Conservation (phyloP, 1,284 basidiomycete genomes). For the Cryptococcus sp. region DNA sequence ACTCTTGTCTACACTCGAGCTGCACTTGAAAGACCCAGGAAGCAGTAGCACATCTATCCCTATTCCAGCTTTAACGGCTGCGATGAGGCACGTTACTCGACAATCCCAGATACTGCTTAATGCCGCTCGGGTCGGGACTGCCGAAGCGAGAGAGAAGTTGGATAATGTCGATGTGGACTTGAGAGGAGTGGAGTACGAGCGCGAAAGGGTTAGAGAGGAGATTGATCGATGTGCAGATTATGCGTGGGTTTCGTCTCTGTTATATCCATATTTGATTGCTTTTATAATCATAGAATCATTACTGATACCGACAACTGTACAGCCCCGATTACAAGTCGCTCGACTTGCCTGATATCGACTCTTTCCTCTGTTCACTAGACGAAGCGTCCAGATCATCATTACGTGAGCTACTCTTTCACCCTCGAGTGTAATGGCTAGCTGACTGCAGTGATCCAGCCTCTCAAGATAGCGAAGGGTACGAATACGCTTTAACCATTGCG, state of each 20-base stretch:
- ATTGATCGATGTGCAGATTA: slow-evolving; percentile 43
- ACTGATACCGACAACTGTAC: neutral
- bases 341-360: slow-evolving; percentile 28
- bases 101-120: slow-evolving; percentile 38
- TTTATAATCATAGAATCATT: no score
- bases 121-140: slow-evolving; percentile 30
- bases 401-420: slow-evolving; percentile 29
- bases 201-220: slow-evolving; percentile 41
- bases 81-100: slow-evolving; percentile 36
- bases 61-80: slow-evolving; percentile 25
- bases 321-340: slow-evolving; percentile 38
- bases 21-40: neutral
- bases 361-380: slow-evolving; percentile 20
- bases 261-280: neutral
- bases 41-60: neutral
- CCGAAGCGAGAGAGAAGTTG: slow-evolving; percentile 33
- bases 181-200: slow-evolving; percentile 44
- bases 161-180: slow-evolving; percentile 40
- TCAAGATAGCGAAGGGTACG: slow-evolving; percentile 27
- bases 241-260: slow-evolving; percentile 26
- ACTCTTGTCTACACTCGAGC: slow-evolving; percentile 24
- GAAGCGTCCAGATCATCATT: slow-evolving; percentile 22
- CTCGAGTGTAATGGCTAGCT: neutral
- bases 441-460: slow-evolving; percentile 16
- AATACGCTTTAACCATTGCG: slow-evolving; percentile 35